phyloP scores from a whole-genome alignment of 257 asterid species.

The Lithospermum erythrorhizon region DNA sequence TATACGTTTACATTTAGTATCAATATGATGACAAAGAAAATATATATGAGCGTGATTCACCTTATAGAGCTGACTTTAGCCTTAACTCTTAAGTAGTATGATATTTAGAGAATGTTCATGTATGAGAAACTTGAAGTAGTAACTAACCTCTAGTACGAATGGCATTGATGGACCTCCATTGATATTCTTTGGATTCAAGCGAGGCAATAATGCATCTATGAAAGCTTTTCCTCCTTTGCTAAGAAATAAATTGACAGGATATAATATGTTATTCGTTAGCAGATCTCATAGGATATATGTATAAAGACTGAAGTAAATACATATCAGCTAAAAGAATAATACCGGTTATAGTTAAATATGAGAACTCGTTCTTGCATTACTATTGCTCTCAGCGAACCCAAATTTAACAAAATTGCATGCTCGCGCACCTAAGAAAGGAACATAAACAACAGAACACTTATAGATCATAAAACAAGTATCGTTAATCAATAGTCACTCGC shows the following conservation, averaged over 20 bases:
- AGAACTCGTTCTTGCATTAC: slow-evolving; percentile 78
- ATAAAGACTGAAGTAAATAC: background rate
- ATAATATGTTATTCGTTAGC: background rate
- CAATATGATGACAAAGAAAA: no score
- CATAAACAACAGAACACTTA: slow-evolving; percentile 4
- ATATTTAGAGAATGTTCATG: background rate
- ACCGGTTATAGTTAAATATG: slow-evolving; percentile 96
- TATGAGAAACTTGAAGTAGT: slow-evolving; percentile 1
- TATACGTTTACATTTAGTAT: no score
- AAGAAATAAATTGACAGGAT: slow-evolving; percentile 13
- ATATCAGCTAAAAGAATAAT: slow-evolving; percentile 3
- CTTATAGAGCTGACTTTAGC: no score
- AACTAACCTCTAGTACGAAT: slow-evolving; percentile 80
- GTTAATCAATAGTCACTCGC: background rate
- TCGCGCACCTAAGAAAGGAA: slow-evolving; percentile 59
- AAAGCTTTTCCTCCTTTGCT: slow-evolving; percentile 97
- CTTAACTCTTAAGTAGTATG: no score
- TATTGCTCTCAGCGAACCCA: slow-evolving; percentile 91
- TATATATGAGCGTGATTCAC: no score
- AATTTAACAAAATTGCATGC: slow-evolving; percentile 80
- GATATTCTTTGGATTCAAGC: slow-evolving; percentile 61
- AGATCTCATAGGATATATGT: background rate
- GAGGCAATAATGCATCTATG: slow-evolving; percentile 79
- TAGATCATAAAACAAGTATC: slow-evolving; percentile 1
- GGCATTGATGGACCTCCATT: slow-evolving; percentile 91